phyloP scores from a whole-genome alignment of 306 rosid species.

The Rosa multiflora region DNA sequence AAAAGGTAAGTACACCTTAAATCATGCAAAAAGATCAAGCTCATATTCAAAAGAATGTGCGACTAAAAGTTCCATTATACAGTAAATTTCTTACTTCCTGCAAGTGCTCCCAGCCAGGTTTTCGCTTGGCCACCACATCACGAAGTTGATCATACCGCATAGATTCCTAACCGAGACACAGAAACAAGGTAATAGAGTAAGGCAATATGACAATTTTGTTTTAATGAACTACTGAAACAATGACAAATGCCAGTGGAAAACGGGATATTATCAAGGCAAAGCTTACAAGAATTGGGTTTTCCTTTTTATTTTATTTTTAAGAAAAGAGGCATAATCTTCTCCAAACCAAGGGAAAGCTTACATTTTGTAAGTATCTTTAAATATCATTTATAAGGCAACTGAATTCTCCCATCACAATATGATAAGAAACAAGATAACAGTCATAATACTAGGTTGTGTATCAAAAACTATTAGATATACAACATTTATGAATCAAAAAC shows the following conservation, averaged over 20 bases:
- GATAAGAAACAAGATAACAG: neutral
- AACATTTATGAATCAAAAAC: constrained; percentile 33
- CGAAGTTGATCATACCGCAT: constrained; percentile 81
- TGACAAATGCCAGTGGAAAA: neutral
- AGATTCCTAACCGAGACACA: constrained; percentile 58
- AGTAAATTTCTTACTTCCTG: constrained; percentile 66
- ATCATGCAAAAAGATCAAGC: constrained; percentile 1
- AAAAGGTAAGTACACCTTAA: constrained; percentile 16
- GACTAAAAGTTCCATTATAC: constrained; percentile 15
- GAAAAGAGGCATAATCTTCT: neutral
- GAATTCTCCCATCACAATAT: neutral
- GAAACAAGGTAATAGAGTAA: constrained; percentile 15
- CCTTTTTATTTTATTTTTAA: no score
- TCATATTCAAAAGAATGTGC: neutral
- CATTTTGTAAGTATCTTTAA: neutral
- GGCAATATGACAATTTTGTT: constrained; percentile 14
- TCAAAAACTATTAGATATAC: constrained; percentile 5
- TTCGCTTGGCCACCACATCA: constrained; percentile 80
- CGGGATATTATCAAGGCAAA: neutral
- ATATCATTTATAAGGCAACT: neutral
- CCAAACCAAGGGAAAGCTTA: neutral
- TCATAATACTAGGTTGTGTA: neutral
- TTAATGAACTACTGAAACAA: neutral
- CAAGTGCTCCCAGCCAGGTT: constrained; percentile 95
- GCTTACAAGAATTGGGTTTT: neutral